phyloP scores from a whole-genome alignment of 805 yeast species.

The Candida argentea region DNA sequence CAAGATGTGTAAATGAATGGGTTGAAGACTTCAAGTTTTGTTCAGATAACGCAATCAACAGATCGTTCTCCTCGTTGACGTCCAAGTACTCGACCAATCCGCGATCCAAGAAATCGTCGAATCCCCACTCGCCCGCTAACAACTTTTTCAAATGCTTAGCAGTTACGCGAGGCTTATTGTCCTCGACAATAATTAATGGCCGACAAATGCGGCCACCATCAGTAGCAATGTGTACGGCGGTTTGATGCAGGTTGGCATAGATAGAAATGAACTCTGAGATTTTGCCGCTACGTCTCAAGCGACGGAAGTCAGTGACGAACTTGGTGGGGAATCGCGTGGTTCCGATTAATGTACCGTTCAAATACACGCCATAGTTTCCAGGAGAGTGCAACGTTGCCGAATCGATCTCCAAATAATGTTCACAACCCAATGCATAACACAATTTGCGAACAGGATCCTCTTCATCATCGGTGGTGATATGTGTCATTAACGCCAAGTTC shows the following conservation, averaged over 20 bases:
- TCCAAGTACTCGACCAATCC: slow-evolving; percentile 94
- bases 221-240: slow-evolving; percentile 93
- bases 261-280: slow-evolving; percentile 87
- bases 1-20: slow-evolving; percentile 63
- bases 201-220: slow-evolving; percentile 99
- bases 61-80: slow-evolving; percentile 38
- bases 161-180: slow-evolving; percentile 59
- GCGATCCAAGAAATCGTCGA: slow-evolving; percentile 77
- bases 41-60: slow-evolving; percentile 42
- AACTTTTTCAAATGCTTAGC: slow-evolving; percentile 59
- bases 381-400: slow-evolving; percentile 69
- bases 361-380: slow-evolving; percentile 75
- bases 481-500: slow-evolving; percentile 95
- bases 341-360: slow-evolving; percentile 93
- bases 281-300: slow-evolving; percentile 72
- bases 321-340: slow-evolving; percentile 78
- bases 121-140: slow-evolving; percentile 62
- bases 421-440: slow-evolving; percentile 82
- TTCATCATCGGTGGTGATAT: slow-evolving; percentile 96
- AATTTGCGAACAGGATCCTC: slow-evolving; percentile 76
- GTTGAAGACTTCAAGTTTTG: slow-evolving; percentile 36
- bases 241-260: slow-evolving; percentile 80
- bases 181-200: slow-evolving; percentile 81
- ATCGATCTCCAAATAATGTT: slow-evolving; percentile 70
- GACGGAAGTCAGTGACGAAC: slow-evolving; percentile 72